Base-by-base conservation (phyloP, 2,329 filamentous ascomycete species). In the Nemania sp. region DNA sequence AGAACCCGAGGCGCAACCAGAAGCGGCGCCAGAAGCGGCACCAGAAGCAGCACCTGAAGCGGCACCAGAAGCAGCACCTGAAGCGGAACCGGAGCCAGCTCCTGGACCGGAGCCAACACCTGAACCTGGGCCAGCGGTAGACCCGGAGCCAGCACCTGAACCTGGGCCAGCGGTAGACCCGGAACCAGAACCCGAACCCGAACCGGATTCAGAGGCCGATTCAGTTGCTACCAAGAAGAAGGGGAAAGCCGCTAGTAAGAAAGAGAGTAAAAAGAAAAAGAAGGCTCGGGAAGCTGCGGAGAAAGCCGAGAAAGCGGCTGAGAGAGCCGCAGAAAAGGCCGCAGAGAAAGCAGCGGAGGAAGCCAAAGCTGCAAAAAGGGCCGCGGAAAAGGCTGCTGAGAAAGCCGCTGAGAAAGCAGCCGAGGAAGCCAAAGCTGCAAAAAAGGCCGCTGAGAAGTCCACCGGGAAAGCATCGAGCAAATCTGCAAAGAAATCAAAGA, bases 401-500 rank as follows among this genome's bases (percentile, higher is more conserved):
- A 61, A 52, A 36, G 53, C 60, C 9, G 14, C 3, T 3, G n/a
- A 31, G 26, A 52, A 60, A 33, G 26, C 34, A 17, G 52, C 43
- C 31, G 53, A 54, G 37, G 26, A 11, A 22, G 22, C 51, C 42
- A 43, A 37, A 19, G 28, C 50, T 3, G 23, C 22, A 40, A 44
- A 53, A 39, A 48, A 43, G n/a, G 28, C 9, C 28, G 9, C n/a
- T n/a, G n/a, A n/a, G n/a, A n/a, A n/a, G n/a, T n/a, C n/a, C n/a
- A n/a, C n/a, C n/a, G n/a, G n/a, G n/a, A n/a, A n/a, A n/a, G n/a
- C n/a, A n/a, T n/a, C 47, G 5, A 53, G 46, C 1, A 55, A 64
- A 48, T 46, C 54, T 15, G 20, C 6, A 19, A 61, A 62, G 44
- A 54, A 49, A 19, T 33, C 5, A 8, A 57, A 60, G 48, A 50